Evolutionary conservation across 305 asterid species (phyloP).

Genomic region (Solanum hybrid): DNA sequence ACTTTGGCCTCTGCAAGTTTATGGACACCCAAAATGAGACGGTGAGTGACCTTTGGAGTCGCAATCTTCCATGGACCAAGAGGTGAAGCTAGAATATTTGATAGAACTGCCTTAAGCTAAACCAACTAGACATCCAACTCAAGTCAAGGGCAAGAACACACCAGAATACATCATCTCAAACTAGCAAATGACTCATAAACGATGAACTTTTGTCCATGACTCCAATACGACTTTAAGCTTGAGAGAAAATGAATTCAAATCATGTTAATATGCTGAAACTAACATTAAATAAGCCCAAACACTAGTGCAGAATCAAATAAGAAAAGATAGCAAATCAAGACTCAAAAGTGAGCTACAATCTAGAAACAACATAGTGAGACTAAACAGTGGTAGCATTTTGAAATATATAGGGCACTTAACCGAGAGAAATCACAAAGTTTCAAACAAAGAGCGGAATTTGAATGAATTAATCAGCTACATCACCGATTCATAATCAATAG

Average conservation of each 20-base stretch:
- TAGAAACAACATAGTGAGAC: not conserved
- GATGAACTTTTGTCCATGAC: not conserved
- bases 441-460: not conserved
- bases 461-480: too few relatives aligned
- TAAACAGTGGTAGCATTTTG: not conserved
- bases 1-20: not conserved
- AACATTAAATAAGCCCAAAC: not conserved
- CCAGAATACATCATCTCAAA: not conserved
- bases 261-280: not conserved
- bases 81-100: not conserved
- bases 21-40: not conserved
- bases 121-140: not conserved
- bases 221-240: not conserved
- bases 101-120: not conserved
- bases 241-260: not conserved
- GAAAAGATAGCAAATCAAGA: not conserved
- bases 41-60: not conserved
- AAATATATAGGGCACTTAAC: not conserved
- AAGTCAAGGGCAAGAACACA: not conserved
- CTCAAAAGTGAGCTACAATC: not conserved
- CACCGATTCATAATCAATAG: not conserved
- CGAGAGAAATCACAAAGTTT: not conserved
- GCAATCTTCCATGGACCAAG: not conserved
- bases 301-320: not conserved
- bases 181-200: not conserved